phyloP scores from a whole-genome alignment of 2,329 filamentous ascomycete species.

The Trichoderma lentiforme region DNA sequence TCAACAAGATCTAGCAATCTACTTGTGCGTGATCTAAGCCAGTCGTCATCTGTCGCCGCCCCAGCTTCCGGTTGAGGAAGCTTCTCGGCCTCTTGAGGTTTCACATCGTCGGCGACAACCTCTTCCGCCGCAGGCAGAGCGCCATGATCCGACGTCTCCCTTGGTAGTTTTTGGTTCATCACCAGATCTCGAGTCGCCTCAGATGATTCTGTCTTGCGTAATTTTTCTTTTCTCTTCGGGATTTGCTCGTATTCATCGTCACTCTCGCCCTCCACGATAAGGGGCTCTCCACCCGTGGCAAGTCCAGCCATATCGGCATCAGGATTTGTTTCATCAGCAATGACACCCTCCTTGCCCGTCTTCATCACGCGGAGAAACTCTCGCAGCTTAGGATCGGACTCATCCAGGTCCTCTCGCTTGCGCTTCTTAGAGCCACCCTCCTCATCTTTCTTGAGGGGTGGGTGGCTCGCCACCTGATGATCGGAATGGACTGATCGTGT shows the following conservation, averaged over 20 bases:
- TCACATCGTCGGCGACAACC: conserved; percentile 21
- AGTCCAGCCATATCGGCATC: conserved; percentile 23
- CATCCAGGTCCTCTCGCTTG: conserved; percentile 58
- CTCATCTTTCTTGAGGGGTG: conserved; percentile 20
- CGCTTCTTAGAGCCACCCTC: conserved; percentile 59
- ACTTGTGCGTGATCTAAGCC: conserved; percentile 86
- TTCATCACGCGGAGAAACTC: conserved; percentile 87
- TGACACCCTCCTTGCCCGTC: conserved; percentile 38
- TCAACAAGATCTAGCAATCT: conserved; percentile 81
- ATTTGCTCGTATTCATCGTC: conserved; percentile 74
- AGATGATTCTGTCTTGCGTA: conserved; percentile 36
- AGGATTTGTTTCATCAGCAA: conserved; percentile 31
- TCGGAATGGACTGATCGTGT: conserved; percentile 28
- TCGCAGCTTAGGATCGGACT: conserved; percentile 73
- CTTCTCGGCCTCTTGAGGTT: conserved; percentile 25
- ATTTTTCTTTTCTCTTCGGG: conserved; percentile 50
- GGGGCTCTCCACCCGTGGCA: conserved; percentile 29
- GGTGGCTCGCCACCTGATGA: conserved; percentile 20
- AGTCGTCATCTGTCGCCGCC: conserved; percentile 76
- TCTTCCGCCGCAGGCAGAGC: conserved; percentile 8
- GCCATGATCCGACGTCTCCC: conserved; percentile 16
- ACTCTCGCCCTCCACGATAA: conserved; percentile 55
- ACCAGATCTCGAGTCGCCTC: conserved; percentile 20
- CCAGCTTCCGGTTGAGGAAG: conserved; percentile 32
- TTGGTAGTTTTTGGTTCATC: conserved; percentile 9